These are phyloP conservation scores for Astrothelium subdiscretum DNA, from an alignment of 495 filamentous ascomycete species.

Conservation along the genomic window DNA sequence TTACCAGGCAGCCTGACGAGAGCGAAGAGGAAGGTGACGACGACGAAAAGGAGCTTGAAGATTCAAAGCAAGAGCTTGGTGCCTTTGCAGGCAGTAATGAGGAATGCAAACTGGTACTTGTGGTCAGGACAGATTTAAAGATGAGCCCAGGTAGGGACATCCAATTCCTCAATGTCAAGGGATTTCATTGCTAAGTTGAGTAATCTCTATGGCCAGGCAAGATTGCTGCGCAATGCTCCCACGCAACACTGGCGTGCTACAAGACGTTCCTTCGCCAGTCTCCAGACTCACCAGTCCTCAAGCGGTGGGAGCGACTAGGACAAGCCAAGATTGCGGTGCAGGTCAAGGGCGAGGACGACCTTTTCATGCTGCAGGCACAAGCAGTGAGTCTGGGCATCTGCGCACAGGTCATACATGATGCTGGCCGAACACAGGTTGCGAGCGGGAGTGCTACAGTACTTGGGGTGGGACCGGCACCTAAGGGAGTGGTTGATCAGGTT, in stretches of 20 bases:
- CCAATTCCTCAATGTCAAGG: no score
- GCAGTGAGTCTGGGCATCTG: conserved; percentile 77
- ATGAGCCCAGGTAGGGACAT: conserved; percentile 77
- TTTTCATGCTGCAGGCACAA: conserved; percentile 62
- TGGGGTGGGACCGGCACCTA: conserved; percentile 79
- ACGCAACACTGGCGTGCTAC: conserved; percentile 95
- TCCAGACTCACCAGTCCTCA: conserved; percentile 51
- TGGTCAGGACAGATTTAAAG: conserved; percentile 84
- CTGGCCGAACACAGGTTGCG: conserved; percentile 96
- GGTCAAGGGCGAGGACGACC: conserved; percentile 67
- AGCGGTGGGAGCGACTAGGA: conserved; percentile 70
- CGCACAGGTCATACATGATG: conserved; percentile 81
- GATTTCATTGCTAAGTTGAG: no score
- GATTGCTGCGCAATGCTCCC: conserved; percentile 92
- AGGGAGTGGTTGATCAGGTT: conserved; percentile 73
- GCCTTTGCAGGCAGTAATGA: conserved; percentile 40
- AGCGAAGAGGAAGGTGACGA: conserved; percentile 20
- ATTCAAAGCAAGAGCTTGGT: conserved; percentile 16
- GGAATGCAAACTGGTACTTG: conserved; percentile 88
- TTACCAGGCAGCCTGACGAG: neutral
- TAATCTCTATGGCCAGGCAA: conserved; percentile 62
- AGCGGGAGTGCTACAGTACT: conserved; percentile 81
- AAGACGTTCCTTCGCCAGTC: conserved; percentile 57
- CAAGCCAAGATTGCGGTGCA: conserved; percentile 91
- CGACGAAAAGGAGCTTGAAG: conserved; percentile 17